Evolutionary conservation across 345 rosid genomes (phyloP).

Genomic region (Carallia brachiata): DNA sequence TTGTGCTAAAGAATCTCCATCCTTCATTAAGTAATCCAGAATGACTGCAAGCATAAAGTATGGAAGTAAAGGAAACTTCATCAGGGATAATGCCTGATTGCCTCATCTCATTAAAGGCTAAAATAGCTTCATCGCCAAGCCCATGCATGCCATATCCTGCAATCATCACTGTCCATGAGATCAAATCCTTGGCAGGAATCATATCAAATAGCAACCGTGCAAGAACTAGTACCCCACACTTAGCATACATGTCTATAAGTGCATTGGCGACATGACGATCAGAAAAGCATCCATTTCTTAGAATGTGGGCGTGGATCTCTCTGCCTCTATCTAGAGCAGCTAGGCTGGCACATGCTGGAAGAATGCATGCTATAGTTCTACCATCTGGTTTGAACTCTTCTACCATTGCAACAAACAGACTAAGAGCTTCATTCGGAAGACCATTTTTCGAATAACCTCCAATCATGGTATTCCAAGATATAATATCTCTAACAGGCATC

Average conservation of each 20-base stretch:
- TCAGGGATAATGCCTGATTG: constrained; percentile 48
- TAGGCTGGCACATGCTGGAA: constrained; percentile 76
- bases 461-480: constrained; percentile 72
- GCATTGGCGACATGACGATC: constrained; percentile 61
- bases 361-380: constrained; percentile 56
- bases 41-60: constrained; percentile 69
- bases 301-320: constrained; percentile 56
- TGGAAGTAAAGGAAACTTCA: constrained; percentile 60
- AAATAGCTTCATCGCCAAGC: constrained; percentile 61
- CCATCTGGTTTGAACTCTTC: constrained; percentile 49
- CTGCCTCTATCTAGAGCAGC: constrained; percentile 64
- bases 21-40: constrained; percentile 73
- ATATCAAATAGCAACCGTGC: constrained; percentile 52
- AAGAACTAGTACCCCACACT: constrained; percentile 58
- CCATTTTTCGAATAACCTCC: constrained; percentile 67
- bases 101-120: constrained; percentile 50
- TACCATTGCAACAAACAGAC: constrained; percentile 41
- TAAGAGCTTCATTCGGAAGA: constrained; percentile 57
- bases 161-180: constrained; percentile 77
- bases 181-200: constrained; percentile 57
- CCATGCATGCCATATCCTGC: constrained; percentile 90
- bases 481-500: constrained; percentile 52
- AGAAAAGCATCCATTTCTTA: constrained; percentile 44
- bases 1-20: constrained; percentile 62
- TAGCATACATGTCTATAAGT: constrained; percentile 66